Evolutionary conservation across 305 asterid species (phyloP), one percentile per base, ranked within the genome.

Genomic region (Rubia occidens): DNA sequence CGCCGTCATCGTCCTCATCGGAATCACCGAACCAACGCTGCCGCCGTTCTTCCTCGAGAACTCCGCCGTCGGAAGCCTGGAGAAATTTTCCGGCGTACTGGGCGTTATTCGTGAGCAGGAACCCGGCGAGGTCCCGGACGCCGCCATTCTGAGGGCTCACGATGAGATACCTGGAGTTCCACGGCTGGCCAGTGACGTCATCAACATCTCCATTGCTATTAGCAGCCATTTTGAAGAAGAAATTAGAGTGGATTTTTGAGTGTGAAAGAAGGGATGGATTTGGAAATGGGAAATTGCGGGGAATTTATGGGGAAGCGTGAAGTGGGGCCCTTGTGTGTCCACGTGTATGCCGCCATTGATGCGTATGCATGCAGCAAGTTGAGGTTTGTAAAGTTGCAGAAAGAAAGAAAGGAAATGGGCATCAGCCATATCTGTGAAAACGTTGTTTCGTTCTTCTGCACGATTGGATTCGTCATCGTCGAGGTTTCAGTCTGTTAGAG

Each of bases 131-230:
- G 85, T 94, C 99, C 21, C 29, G 20, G 64, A 90, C 15, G 64
- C 96, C 96, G 69, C 95, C 96, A 73, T 75, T 78, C 68, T 86
- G 81, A 37, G 85, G 84, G 45, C 83, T 84, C 71, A 90, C 84
- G 43, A 89, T 86, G 69, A 89, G 73, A 79, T 82, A 94, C 67
- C 85, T 76, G 66, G 54, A 75, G 72, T 72, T 60, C 71, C 59
- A 84, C 7, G 67, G 66, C 17, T 21, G 4, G 13, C 6, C 32
- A 15, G 7, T 49, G 21, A 17, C 24, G 9, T 6, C 32, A 29
- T 1, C 40, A 24, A 1, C 35, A 5, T 29, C 32, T 35, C 11
- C 29, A 8, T 44, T 21, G 9, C 29, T 37, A 63, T 29, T 55
- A 26, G 55, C 39, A 9, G 62, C 82, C 84, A 83, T 80, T 56